Base-by-base conservation (phyloP, 768 basidiomycete genomes). In the Kockovaella imperatae region DNA sequence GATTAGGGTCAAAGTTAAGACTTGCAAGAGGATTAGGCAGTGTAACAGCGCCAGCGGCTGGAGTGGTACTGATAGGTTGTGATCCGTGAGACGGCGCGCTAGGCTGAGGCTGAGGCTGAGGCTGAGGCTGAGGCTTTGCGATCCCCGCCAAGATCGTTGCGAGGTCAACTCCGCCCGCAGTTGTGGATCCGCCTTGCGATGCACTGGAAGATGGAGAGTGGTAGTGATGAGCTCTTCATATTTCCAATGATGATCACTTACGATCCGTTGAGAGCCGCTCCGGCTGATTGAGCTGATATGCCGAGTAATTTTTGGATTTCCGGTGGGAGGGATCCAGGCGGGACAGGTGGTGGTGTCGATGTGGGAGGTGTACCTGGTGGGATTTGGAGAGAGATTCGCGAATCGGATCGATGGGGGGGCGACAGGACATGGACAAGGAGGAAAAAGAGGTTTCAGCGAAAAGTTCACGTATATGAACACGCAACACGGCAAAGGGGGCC, bases 241-340 rank as follows among this genome's bases (percentile, higher is more conserved):
- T 30, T 39, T 31, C 15, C 17, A 31, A 3, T 11, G 13, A 44
- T 10, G 35, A 32, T 26, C 11, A 30, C 18, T 15, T 10, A 24
- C 23, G 39, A 39, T 7, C 15, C 17, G 32, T 21, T 4, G 5
- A 10, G 10, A 15, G 23, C 17, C 36, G 20, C n/a, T 48, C 35
- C n/a, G n/a, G 47, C 10, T 4, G 38, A 14, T 5, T 20, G 25
- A 20, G 38, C 49, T n/a, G 49, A 31, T 21, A 62, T 52, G 13
- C 64, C 64, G 7, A 66, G 49, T 25, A 66, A 35, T 35, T 62
- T 62, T 26, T 46, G 49, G 18, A 66, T 57, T 38, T 61, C 58
- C 11, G 60, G 53, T 28, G 64, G 64, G 31, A 66, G 26, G 15
- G 49, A 30, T 15, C 41, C 31, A 18, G 42, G 49, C 24, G 50